Evolutionary conservation across 1,139 yeast genomes (phyloP).

Genomic region (Yamadazyma epiphylla): DNA sequence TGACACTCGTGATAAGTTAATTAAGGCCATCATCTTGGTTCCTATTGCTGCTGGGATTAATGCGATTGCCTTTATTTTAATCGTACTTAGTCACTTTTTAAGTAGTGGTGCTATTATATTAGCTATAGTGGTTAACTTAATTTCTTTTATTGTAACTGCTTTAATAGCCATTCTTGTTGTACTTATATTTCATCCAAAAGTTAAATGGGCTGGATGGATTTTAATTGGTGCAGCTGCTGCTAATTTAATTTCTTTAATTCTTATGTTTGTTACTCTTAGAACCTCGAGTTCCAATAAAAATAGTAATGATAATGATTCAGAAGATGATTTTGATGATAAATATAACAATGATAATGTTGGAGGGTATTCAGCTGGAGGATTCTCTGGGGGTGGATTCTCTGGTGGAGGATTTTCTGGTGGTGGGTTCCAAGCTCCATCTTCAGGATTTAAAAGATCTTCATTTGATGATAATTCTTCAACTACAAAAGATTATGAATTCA

Average conservation of each 20-base stretch:
- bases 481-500: constrained; percentile 27
- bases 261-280: constrained; percentile 21
- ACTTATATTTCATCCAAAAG: constrained; percentile 57
- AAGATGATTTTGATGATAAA: constrained; percentile 22
- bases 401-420: too few species aligned
- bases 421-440: constrained; percentile 6
- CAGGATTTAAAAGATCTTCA: constrained; percentile 1
- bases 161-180: constrained; percentile 50
- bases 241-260: constrained; percentile 34
- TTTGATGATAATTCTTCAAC: constrained; percentile 16
- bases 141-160: constrained; percentile 51
- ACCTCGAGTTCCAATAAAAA: constrained; percentile 7
- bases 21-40: constrained; percentile 70
- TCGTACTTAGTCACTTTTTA: constrained; percentile 26
- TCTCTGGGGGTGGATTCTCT: too few species aligned
- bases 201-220: constrained; percentile 69
- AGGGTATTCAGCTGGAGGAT: too few species aligned
- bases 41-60: constrained; percentile 82
- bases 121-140: constrained; percentile 27
- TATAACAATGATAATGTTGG: constrained; percentile 4
- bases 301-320: constrained; percentile 20
- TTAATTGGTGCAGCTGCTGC: constrained; percentile 63
- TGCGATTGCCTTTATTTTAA: constrained; percentile 39
- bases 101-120: constrained; percentile 16
- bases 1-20: constrained; percentile 57